Percentiles rank a stretch among this genome's conserved stretches.
phyloP scores from a whole-genome alignment of 2,329 filamentous ascomycete genomes.

The Plenodomus biglobosus region DNA sequence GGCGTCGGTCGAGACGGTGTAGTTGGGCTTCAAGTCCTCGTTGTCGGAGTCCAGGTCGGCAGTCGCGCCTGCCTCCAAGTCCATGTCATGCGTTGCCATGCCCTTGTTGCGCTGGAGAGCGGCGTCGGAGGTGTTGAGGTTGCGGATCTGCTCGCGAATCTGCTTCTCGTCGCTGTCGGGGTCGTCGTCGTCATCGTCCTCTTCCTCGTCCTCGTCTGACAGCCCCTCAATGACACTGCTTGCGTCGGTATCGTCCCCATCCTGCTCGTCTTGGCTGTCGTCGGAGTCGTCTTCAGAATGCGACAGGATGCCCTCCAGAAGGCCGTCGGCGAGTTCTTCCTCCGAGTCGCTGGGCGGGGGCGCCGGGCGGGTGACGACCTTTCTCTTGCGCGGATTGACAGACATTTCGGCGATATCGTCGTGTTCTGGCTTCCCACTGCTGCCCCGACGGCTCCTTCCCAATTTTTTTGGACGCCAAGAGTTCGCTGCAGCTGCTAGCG shows the following conservation, averaged over 20 bases:
- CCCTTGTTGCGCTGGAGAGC: conserved; percentile 19
- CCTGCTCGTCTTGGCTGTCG: conserved; percentile 24
- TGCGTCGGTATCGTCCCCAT: conserved; percentile 30
- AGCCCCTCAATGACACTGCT: conserved; percentile 39
- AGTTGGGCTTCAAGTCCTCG: conserved; percentile 51
- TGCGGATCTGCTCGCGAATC: conserved; percentile 49
- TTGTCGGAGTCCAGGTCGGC: conserved; percentile 32
- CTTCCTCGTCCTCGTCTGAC: conserved; percentile 36
- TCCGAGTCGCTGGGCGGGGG: conserved; percentile 33
- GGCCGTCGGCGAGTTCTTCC: conserved; percentile 43
- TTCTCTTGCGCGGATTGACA: conserved; percentile 55
- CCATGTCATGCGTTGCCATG: conserved; percentile 18
- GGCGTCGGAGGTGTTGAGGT: conserved; percentile 43
- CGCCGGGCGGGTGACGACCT: conserved; percentile 45
- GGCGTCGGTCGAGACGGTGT: conserved; percentile 72
- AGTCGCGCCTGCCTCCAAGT: conserved; percentile 20
- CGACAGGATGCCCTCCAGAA: conserved; percentile 48
- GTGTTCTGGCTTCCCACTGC: conserved; percentile 6
- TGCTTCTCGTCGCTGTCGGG: conserved; percentile 42
- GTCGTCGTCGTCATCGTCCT: conserved; percentile 36
- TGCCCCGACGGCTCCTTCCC: conserved; percentile 10
- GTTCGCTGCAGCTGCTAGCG: conserved; percentile 19
- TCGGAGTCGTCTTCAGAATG: conserved; percentile 47
- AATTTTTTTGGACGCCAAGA: conserved; percentile 32
- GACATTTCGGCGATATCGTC: conserved; percentile 27